phyloP scores from a whole-genome alignment of 345 rosid genomes.

The Lagerstroemia speciosa region DNA sequence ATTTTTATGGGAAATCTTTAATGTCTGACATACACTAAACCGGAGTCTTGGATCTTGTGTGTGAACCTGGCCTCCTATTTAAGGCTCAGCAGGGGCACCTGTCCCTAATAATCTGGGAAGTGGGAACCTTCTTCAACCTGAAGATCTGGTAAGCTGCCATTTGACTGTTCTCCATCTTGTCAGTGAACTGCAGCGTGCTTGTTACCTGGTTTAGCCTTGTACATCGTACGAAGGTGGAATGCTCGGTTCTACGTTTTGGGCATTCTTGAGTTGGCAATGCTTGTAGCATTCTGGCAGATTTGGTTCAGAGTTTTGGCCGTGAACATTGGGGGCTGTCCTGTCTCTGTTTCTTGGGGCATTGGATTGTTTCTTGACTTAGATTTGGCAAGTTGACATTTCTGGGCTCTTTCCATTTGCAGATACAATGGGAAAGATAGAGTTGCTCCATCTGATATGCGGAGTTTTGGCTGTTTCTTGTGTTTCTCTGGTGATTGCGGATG shows the following conservation, averaged over 20 bases:
- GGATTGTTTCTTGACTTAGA: not conserved
- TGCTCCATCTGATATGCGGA: conserved; percentile 25
- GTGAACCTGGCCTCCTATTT: not conserved
- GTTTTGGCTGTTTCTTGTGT: conserved; percentile 39
- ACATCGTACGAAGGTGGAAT: not conserved
- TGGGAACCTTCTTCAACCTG: not conserved
- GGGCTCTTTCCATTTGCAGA: conserved; percentile 2
- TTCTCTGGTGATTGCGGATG: conserved; percentile 49
- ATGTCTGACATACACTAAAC: not conserved
- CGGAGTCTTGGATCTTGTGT: not conserved
- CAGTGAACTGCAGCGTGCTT: not conserved
- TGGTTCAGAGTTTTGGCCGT: not conserved
- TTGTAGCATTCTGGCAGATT: not conserved
- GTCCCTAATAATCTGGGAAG: not conserved
- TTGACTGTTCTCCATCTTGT: not conserved
- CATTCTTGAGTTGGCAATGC: not conserved
- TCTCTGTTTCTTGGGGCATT: not conserved
- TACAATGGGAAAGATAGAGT: conserved; percentile 4
- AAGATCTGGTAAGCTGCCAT: not conserved
- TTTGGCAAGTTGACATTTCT: not conserved
- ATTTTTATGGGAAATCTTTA: not conserved
- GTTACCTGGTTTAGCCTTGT: no score
- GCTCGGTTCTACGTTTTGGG: not conserved
- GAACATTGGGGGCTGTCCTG: not conserved
- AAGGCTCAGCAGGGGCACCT: not conserved